Evolutionary conservation across 306 rosid species (phyloP).

Genomic region (Ceratonia siliqua): DNA sequence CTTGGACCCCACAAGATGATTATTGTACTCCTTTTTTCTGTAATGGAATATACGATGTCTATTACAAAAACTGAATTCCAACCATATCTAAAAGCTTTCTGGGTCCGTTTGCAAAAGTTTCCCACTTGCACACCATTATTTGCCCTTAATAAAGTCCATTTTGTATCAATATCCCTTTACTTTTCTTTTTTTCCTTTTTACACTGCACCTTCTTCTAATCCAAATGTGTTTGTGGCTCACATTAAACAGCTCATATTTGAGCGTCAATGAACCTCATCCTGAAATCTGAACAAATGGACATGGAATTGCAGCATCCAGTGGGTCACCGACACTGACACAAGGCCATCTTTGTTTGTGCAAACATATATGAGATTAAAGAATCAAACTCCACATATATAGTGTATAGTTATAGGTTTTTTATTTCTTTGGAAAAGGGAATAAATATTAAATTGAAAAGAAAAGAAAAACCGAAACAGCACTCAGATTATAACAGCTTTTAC

Average conservation of each 20-base stretch:
- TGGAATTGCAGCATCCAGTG: background rate
- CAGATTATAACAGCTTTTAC: background rate
- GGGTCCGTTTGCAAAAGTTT: slow-evolving; percentile 25
- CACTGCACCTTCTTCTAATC: background rate
- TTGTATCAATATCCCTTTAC: slow-evolving; percentile 14
- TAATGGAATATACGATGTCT: slow-evolving; percentile 2
- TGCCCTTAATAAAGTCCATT: slow-evolving; percentile 32
- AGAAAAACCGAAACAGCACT: too few species aligned
- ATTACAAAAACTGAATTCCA: slow-evolving; percentile 20
- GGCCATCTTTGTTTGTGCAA: slow-evolving; percentile 30
- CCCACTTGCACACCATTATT: slow-evolving; percentile 31
- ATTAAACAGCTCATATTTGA: slow-evolving; percentile 2
- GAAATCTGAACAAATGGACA: background rate
- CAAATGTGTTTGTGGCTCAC: slow-evolving; percentile 4
- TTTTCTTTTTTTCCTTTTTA: background rate
- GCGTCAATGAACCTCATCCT: background rate
- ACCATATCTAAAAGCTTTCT: slow-evolving; percentile 18
- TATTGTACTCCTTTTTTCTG: slow-evolving; percentile 20
- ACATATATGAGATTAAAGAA: slow-evolving; percentile 12
- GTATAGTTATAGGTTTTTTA: too few species aligned
- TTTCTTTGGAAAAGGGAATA: too few species aligned
- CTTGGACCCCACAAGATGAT: slow-evolving; percentile 32
- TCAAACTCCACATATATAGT: slow-evolving; percentile 11
- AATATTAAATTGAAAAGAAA: background rate
- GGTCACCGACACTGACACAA: slow-evolving; percentile 46